These are phyloP conservation scores for Carpinus fangiana DNA, from an alignment of 306 rosid genomes.

Conservation along the genomic window DNA sequence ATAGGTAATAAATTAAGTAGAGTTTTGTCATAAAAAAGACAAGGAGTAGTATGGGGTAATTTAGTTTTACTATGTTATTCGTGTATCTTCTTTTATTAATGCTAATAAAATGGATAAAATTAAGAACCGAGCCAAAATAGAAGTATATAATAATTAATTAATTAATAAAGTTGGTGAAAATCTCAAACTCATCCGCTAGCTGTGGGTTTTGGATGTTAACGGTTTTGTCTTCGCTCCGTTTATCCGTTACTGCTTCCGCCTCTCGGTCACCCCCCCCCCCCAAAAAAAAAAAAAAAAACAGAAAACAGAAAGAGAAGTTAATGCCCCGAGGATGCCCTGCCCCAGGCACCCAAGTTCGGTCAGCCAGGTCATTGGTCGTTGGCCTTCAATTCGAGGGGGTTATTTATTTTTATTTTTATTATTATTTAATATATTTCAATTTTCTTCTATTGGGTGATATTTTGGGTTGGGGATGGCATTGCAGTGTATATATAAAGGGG, in stretches of 20 bases:
- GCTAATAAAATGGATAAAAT: background rate
- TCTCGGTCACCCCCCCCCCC: background rate
- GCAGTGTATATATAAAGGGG: constrained; percentile 11
- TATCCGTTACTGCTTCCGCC: background rate
- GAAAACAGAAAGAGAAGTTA: background rate
- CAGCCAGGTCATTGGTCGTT: background rate
- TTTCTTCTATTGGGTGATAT: too few species aligned
- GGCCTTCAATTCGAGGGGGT: background rate
- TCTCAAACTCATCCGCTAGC: background rate
- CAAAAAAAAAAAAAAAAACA: background rate
- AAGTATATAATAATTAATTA: background rate
- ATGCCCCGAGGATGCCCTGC: background rate
- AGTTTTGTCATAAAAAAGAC: background rate
- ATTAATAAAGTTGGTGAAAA: background rate
- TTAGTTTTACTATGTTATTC: background rate
- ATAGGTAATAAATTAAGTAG: too few species aligned
- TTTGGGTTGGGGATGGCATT: too few species aligned
- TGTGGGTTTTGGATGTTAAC: background rate
- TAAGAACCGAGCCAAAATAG: background rate
- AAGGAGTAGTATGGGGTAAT: background rate
- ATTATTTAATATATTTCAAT: background rate
- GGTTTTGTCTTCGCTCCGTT: background rate
- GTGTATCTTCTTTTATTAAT: background rate
- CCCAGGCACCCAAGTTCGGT: background rate
- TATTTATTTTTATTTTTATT: background rate